phyloP scores from a whole-genome alignment of 352 stramenopile species.

The Globisporangium echinulatum region DNA sequence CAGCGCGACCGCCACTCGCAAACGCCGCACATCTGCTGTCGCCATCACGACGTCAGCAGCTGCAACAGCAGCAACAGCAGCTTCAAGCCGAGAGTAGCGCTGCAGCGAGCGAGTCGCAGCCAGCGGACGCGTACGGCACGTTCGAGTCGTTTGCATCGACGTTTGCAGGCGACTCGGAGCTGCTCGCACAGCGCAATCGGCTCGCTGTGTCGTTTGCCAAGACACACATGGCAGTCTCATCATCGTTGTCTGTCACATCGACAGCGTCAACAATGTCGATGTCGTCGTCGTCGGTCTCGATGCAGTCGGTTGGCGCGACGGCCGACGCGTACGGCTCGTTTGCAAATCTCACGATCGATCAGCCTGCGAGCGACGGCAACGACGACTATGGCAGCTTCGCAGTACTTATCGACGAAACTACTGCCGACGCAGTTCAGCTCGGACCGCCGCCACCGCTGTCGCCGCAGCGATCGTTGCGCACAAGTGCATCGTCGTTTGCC shows the following conservation, averaged over 20 bases:
- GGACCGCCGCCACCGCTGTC: slow-evolving; percentile 14
- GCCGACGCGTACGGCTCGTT: slow-evolving; percentile 24
- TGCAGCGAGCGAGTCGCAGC: not conserved
- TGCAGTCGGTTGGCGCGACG: not conserved
- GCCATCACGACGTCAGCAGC: not conserved
- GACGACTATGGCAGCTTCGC: slow-evolving; percentile 45
- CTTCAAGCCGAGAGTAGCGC: not conserved
- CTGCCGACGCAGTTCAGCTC: slow-evolving; percentile 10
- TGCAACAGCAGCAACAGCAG: not conserved
- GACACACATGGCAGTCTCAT: not conserved
- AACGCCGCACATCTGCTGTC: slow-evolving; percentile 3
- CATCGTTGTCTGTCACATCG: not conserved
- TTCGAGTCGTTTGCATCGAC: slow-evolving; percentile 15
- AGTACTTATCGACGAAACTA: slow-evolving; percentile 11
- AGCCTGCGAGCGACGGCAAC: not conserved
- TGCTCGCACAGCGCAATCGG: slow-evolving; percentile 9
- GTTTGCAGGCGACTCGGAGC: slow-evolving; percentile 9
- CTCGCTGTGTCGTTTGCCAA: slow-evolving; percentile 13
- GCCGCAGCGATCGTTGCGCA: slow-evolving; percentile 7
- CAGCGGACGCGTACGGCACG: slow-evolving; percentile 12
- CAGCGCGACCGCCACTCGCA: not conserved
- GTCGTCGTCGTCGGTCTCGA: not conserved
- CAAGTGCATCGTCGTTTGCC: too few relatives aligned
- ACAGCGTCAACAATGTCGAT: slow-evolving; percentile 2
- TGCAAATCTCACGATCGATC: slow-evolving; percentile 9